phyloP scores from a whole-genome alignment of 192 early-diverging fungal species.

The Dimargaris cristalligena region DNA sequence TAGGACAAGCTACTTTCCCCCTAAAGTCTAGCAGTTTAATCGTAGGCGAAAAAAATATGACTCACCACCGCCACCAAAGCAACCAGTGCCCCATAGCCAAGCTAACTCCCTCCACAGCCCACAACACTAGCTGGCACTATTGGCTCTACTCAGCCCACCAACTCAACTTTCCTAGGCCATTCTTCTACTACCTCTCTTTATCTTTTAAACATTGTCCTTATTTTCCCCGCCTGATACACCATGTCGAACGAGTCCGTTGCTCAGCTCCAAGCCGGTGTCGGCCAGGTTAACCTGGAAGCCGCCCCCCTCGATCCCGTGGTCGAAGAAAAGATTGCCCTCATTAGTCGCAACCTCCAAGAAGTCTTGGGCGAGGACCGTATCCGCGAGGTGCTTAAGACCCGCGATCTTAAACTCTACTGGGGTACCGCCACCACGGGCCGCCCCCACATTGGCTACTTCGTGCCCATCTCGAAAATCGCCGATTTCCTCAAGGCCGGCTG shows the following conservation, averaged over 20 bases:
- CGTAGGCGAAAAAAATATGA: no score
- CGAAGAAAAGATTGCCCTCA: constrained; percentile 62
- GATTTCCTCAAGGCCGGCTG: constrained; percentile 86
- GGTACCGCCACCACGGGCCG: constrained; percentile 92
- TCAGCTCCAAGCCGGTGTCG: background rate
- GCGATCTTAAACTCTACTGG: constrained; percentile 92
- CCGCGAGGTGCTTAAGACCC: constrained; percentile 63
- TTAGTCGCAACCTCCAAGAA: constrained; percentile 88
- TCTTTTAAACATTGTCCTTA: no score
- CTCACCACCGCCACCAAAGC: no score
- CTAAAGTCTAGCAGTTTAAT: no score
- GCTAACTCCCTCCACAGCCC: no score
- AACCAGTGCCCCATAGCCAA: no score
- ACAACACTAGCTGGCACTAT: no score
- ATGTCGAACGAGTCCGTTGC: background rate
- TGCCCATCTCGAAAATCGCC: constrained; percentile 93
- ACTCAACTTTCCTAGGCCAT: no score
- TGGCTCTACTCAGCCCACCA: no score
- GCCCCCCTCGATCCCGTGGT: background rate
- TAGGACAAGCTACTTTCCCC: no score
- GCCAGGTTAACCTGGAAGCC: background rate
- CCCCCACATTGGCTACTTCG: constrained; percentile 96
- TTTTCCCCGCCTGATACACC: no score
- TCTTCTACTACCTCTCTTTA: no score
- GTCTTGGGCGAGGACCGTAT: constrained; percentile 78